Evolutionary conservation across 1,284 basidiomycete genomes (phyloP), one percentile per base, ranked within the genome.

Genomic region (Apiotrichum domesticum): DNA sequence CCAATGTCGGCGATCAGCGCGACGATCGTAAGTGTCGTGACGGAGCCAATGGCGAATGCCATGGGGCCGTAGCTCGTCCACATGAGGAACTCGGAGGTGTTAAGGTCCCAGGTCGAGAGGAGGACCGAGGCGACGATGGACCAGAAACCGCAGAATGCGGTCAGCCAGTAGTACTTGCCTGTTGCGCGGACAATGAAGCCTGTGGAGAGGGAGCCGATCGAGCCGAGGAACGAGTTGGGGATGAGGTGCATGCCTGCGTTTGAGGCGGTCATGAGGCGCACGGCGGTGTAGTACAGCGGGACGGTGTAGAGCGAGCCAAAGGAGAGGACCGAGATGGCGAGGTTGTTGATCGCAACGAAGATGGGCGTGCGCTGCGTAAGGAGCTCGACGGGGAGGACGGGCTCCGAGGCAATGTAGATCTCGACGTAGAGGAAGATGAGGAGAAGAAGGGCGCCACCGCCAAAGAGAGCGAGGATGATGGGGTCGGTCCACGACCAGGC

Each of bases 281-380:
- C 92, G n/a, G 90, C 86, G 58, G 88, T 86, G 68, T 92, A 94
- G 78, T 90, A 93, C 72, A 93, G 75, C n/a, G 90, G 90, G 33
- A 89, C 80, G 70, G 90, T 91, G 76, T 93, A 94, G 39, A 93
- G 79, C 81, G 87, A 85, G 1, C 88, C 89, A 73, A 90, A 93
- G 44, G 87, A 84, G 37, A 84, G 81, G 74, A 87, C 83, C 13
- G 68, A 69, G 55, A 75, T 69, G 51, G 68, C 72, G 61, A 96
- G 82, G 75, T 92, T 93, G 46, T 84, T 82, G 56, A 91, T 60
- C 2, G 87, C 87, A 21, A 93, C 85, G 13, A 87, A 85, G 11
- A 89, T 77, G 4, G 90, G 88, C 8, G 88, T 92, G 54, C 67
- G 65, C 15, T 65, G 64, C 29, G 79, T 82, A 54, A 94, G 81